phyloP scores from a whole-genome alignment of 495 filamentous ascomycete species.

The Aspergillus avenaceus region DNA sequence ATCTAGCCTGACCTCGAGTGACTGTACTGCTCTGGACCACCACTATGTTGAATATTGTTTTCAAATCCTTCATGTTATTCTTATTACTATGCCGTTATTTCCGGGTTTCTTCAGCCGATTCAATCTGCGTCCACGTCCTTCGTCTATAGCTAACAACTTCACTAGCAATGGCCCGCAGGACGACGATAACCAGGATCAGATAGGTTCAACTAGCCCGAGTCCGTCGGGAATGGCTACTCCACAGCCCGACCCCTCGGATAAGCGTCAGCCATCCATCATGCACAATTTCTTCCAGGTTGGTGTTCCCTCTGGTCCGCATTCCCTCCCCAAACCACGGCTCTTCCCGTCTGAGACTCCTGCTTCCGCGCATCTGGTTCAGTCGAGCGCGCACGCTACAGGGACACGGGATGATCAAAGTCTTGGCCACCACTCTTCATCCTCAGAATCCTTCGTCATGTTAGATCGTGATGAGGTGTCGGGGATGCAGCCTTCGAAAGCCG shows the following conservation, averaged over 20 bases:
- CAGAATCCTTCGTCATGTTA: slow-evolving; percentile 39
- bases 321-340: slow-evolving; percentile 47
- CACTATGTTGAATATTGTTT: slow-evolving; percentile 5
- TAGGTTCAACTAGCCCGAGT: slow-evolving; percentile 72
- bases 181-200: slow-evolving; percentile 71
- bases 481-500: slow-evolving; percentile 20
- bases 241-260: slow-evolving; percentile 83
- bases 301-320: slow-evolving; percentile 54
- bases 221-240: slow-evolving; percentile 84
- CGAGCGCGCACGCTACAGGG: slow-evolving; percentile 12
- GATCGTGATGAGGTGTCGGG: slow-evolving; percentile 34
- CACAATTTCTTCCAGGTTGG: slow-evolving; percentile 98
- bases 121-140: background rate
- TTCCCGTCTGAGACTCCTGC: slow-evolving; percentile 36
- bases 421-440: slow-evolving; percentile 24
- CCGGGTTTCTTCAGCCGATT: background rate
- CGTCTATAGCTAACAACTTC: slow-evolving; percentile 21
- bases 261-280: slow-evolving; percentile 84
- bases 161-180: slow-evolving; percentile 41
- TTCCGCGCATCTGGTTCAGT: slow-evolving; percentile 33
- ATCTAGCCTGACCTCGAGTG: slow-evolving; percentile 12
- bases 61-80: background rate
- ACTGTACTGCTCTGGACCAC: background rate
- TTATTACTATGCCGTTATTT: background rate
- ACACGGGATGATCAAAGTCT: slow-evolving; percentile 16